phyloP scores from a whole-genome alignment of 2,329 filamentous ascomycete genomes.

The Xylariaceae sp. region DNA sequence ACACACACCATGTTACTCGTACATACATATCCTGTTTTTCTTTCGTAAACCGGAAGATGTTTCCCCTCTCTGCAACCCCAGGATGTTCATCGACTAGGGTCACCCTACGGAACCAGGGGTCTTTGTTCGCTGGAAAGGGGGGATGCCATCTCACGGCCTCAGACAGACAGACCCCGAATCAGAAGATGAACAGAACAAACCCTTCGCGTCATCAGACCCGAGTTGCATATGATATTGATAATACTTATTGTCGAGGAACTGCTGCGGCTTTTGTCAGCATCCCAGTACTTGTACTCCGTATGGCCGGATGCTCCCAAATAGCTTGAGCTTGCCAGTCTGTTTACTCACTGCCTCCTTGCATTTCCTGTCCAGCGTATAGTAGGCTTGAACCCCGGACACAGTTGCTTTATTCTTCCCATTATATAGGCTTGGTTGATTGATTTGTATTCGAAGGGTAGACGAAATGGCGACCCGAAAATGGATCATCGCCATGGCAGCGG shows the following conservation, averaged over 20 bases:
- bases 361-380: neutral
- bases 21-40: no score
- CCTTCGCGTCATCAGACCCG: neutral
- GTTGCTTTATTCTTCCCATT: neutral
- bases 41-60: no score
- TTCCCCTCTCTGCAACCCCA: no score
- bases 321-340: neutral
- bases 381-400: neutral
- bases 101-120: neutral
- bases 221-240: neutral
- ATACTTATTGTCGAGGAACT: neutral
- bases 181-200: neutral
- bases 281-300: neutral
- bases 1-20: no score
- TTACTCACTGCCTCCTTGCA: neutral
- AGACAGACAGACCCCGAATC: neutral
- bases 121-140: neutral
- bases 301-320: no score
- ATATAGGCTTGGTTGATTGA: neutral
- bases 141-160: neutral
- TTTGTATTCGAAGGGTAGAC: neutral
- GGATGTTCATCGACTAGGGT: no score
- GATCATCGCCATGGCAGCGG: constrained; percentile 50
- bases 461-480: constrained; percentile 43
- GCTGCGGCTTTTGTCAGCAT: neutral